Base-by-base conservation (phyloP, 169 alveolate genomes). In the Plasmodium billcollinsi region DNA sequence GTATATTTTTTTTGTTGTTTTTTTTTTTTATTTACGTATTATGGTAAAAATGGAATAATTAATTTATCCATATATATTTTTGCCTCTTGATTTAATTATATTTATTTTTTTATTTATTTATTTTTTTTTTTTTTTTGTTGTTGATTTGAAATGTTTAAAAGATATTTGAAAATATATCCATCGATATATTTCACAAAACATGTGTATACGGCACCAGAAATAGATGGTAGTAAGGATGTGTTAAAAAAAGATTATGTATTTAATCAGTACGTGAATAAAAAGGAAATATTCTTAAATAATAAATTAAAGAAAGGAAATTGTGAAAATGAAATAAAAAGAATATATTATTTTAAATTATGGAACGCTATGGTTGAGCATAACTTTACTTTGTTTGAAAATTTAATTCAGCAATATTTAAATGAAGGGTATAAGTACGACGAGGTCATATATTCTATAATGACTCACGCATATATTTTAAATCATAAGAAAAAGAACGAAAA, bases 381-480 rank as follows among this genome's bases (percentile, higher is more conserved):
- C 93, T 92, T 71, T 52, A 69, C 92, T 14, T 83, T 61, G 14
- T 70, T 83, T 80, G 88, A 50, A 56, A 75, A 90, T 67, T 52
- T 72, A 8, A 74, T 63, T 88, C 78, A 62, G n/a, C 80, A 76
- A 56, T 86, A 33, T 61, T 88, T 94, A 74, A 73, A 71, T 56
- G 80, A 75, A 74, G 93, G 93, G 43, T 93, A 94, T 74, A 88
- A 89, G 85, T 83, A 83, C 76, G 97, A 95, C 65, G 97, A 95
- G 71, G 97, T 94, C 66, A 92, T 95, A 1, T 95, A 95, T 93
- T 93, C 97, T 15, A 92, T 95, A 26, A 76, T 93, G 90, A 89
- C 93, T 7, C 96, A 93, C 69, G 85, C 88, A 29, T 93, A 59
- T 93, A 91, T 95, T 26, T 73, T 95, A 18, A 90, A 91, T 62